Conservation (phyloP, 768 basidiomycete genomes). For the Trametes punicea region DNA sequence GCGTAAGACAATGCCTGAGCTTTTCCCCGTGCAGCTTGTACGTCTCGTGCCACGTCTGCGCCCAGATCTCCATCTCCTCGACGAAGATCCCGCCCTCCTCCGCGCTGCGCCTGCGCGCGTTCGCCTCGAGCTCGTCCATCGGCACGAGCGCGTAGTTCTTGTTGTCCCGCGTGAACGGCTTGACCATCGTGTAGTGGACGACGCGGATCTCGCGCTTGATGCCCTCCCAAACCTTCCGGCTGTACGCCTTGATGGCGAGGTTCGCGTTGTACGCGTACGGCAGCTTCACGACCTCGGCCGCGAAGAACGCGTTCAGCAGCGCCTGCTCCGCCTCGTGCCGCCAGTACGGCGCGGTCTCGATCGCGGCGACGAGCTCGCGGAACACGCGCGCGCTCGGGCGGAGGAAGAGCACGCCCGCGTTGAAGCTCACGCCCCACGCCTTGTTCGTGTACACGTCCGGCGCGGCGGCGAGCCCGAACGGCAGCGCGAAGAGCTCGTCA, state of each 20-base stretch:
- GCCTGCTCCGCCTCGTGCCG: constrained; percentile 38
- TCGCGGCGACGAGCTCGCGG: constrained; percentile 28
- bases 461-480: constrained; percentile 41
- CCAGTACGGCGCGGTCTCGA: constrained; percentile 32
- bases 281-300: constrained; percentile 32
- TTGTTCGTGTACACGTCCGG: constrained; percentile 36
- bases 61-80: constrained; percentile 36
- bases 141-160: constrained; percentile 22
- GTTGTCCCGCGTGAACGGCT: constrained; percentile 27
- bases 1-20: constrained; percentile 14
- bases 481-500: constrained; percentile 42
- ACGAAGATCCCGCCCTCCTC: constrained; percentile 27
- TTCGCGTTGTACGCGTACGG: constrained; percentile 43
- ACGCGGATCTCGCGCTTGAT: constrained; percentile 33
- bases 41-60: constrained; percentile 32
- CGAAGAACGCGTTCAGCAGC: constrained; percentile 41
- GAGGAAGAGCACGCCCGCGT: constrained; percentile 39
- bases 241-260: constrained; percentile 36
- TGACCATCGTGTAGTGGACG: constrained; percentile 38
- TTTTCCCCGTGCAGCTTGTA: constrained; percentile 2
- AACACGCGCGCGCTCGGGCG: constrained; percentile 32
- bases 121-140: constrained; percentile 24
- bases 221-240: constrained; percentile 33
- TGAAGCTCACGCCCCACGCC: constrained; percentile 38
- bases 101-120: constrained; percentile 22